Evolutionary conservation across 106 monocot genomes (phyloP).

Genomic region (Cymbidium sinense): DNA sequence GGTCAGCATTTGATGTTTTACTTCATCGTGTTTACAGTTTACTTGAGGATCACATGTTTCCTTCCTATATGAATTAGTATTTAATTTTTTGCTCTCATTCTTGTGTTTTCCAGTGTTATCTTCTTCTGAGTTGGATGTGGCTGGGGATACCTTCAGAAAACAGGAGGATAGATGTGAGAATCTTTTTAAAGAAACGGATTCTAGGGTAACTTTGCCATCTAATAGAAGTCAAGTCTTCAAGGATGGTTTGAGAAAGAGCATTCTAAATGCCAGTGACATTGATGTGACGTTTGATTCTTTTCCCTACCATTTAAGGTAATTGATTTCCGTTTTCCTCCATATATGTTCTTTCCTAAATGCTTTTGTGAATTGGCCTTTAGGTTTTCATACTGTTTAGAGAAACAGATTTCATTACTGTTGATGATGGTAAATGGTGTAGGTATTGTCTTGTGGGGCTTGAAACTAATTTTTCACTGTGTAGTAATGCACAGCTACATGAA

Average conservation of each 20-base stretch:
- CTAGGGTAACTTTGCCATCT: conserved; percentile 25
- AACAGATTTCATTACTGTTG: background rate
- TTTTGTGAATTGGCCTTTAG: background rate
- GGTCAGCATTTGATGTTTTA: conserved; percentile 28
- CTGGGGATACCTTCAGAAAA: conserved; percentile 36
- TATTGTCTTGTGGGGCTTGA: background rate
- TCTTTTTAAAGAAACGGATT: conserved; percentile 27
- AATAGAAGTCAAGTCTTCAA: conserved; percentile 56
- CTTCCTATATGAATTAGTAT: background rate
- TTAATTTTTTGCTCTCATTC: conserved; percentile 1
- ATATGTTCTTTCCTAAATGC: background rate
- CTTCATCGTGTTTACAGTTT: conserved; percentile 13
- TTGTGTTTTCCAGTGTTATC: conserved; percentile 31
- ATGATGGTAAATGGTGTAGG: background rate
- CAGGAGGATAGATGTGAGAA: conserved; percentile 52
- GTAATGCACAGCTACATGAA: background rate
- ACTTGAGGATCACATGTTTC: conserved; percentile 13
- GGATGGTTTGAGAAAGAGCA: conserved; percentile 54
- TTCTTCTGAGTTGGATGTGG: conserved; percentile 47
- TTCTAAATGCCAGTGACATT: conserved; percentile 57
- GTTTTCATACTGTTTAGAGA: background rate
- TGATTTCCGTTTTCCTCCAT: background rate
- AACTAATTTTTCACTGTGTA: background rate
- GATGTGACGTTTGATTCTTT: conserved; percentile 77
- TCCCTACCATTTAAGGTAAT: conserved; percentile 88